phyloP scores from a whole-genome alignment of 176 grass and related monocot genomes.

The Alloteropsis semialata region DNA sequence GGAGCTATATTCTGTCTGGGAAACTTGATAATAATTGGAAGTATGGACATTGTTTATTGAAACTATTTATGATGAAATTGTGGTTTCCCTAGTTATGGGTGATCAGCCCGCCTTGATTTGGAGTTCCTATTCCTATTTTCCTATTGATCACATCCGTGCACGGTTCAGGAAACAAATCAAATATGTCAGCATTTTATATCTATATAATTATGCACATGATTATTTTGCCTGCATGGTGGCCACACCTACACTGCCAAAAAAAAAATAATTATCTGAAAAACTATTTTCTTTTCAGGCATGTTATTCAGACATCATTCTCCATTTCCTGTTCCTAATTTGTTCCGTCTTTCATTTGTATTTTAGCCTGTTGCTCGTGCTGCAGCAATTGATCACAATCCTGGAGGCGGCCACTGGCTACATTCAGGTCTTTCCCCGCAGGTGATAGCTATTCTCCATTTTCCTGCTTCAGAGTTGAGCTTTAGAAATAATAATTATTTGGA shows the following conservation, averaged over 20 bases:
- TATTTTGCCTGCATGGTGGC: constrained; percentile 18
- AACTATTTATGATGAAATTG: constrained; percentile 16
- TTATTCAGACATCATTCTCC: background rate
- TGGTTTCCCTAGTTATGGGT: background rate
- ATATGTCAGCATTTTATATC: background rate
- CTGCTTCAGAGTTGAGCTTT: constrained; percentile 23
- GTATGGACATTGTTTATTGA: background rate
- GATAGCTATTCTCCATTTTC: background rate
- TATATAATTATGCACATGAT: background rate
- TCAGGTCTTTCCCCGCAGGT: constrained; percentile 98
- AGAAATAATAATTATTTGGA: constrained; percentile 10
- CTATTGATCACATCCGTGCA: background rate
- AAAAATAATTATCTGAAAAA: background rate
- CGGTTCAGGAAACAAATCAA: constrained; percentile 1
- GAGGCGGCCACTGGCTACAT: constrained; percentile 85
- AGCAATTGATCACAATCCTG: constrained; percentile 91
- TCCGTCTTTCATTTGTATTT: constrained; percentile 34
- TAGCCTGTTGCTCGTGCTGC: constrained; percentile 82
- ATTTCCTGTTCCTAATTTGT: constrained; percentile 9
- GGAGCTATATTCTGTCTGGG: background rate
- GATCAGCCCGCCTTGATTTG: background rate
- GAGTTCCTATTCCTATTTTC: background rate
- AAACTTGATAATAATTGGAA: constrained; percentile 2
- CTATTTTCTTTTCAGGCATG: background rate
- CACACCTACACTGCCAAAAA: background rate